Evolutionary conservation across 1,284 basidiomycete species (phyloP).

Genomic region (Boletus hoseneyae): DNA sequence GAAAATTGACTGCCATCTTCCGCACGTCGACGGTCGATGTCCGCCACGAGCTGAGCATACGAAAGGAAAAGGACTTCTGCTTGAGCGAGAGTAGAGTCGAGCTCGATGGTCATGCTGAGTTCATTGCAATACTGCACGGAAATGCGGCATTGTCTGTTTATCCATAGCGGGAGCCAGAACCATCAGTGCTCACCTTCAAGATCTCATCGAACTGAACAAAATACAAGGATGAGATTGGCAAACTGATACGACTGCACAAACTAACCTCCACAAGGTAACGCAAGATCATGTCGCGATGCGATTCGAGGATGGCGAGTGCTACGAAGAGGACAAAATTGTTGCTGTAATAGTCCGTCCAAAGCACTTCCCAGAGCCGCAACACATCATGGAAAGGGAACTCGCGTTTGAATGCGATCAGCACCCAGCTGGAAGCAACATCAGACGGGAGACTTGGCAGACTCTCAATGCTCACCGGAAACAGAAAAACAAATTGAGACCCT

Average conservation of each 20-base stretch:
- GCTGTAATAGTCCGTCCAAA: constrained; percentile 94
- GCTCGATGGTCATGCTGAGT: constrained; percentile 90
- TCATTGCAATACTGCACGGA: constrained; percentile 80
- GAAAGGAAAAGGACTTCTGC: constrained; percentile 92
- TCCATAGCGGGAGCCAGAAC: not conserved
- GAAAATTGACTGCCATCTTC: constrained; percentile 38
- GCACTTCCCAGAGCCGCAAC: constrained; percentile 88
- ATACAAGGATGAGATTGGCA: constrained; percentile 8
- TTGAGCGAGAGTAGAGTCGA: constrained; percentile 87
- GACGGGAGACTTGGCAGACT: not conserved
- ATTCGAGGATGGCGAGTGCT: constrained; percentile 90
- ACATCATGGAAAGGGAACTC: constrained; percentile 93
- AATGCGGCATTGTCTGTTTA: constrained; percentile 5
- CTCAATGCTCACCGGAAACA: constrained; percentile 76
- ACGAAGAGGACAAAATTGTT: constrained; percentile 90
- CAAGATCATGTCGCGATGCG: constrained; percentile 90
- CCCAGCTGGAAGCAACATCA: constrained; percentile 53
- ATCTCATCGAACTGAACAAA: constrained; percentile 72
- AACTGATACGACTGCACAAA: constrained; percentile 17
- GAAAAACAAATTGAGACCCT: constrained; percentile 94
- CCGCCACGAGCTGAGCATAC: constrained; percentile 82
- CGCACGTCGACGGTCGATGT: constrained; percentile 73
- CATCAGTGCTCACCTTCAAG: constrained; percentile 58
- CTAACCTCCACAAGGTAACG: constrained; percentile 87
- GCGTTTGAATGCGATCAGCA: constrained; percentile 90